Conservation (phyloP, 495 filamentous ascomycete genomes). For the Penicillium diatomitis region DNA sequence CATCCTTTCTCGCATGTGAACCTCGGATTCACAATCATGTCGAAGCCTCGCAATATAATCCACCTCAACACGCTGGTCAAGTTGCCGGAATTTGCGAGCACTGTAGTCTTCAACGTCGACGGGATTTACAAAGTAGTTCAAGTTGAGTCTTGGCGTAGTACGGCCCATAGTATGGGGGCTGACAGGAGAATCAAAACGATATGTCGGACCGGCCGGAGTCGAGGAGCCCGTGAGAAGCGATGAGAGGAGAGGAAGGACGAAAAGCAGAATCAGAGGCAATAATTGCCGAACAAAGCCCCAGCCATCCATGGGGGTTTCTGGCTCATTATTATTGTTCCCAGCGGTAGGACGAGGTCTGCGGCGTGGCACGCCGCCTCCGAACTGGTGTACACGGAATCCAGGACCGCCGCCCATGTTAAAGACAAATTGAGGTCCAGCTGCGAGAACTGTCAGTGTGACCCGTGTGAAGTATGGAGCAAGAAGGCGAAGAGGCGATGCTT, state of each 20-base stretch:
- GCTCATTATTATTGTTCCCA: conserved; percentile 36
- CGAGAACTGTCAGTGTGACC: conserved; percentile 20
- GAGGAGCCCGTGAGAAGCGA: conserved; percentile 62
- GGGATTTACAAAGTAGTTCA: conserved; percentile 82
- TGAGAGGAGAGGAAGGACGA: conserved; percentile 78
- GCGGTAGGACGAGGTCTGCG: conserved; percentile 62
- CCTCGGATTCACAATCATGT: conserved; percentile 64
- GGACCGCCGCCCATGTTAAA: conserved; percentile 85
- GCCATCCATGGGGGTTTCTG: conserved; percentile 39
- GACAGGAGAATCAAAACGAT: conserved; percentile 58
- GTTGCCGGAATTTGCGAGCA: conserved; percentile 51
- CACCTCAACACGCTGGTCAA: conserved; percentile 70
- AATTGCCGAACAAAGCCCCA: conserved; percentile 50
- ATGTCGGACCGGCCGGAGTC: conserved; percentile 51
- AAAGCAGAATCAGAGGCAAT: conserved; percentile 78
- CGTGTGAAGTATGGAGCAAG: neutral
- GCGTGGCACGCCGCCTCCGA: conserved; percentile 60
- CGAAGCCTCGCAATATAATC: conserved; percentile 57
- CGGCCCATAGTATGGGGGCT: conserved; percentile 65
- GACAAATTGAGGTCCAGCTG: conserved; percentile 70
- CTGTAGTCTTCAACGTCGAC: conserved; percentile 61
- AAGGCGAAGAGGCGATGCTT: conserved; percentile 5
- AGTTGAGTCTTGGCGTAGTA: conserved; percentile 56
- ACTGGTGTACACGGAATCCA: conserved; percentile 77
- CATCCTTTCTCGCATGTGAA: conserved; percentile 50